These are phyloP conservation scores for Ustilago xerochloae DNA, from an alignment of 1,284 basidiomycete genomes.

Conservation along the genomic window DNA sequence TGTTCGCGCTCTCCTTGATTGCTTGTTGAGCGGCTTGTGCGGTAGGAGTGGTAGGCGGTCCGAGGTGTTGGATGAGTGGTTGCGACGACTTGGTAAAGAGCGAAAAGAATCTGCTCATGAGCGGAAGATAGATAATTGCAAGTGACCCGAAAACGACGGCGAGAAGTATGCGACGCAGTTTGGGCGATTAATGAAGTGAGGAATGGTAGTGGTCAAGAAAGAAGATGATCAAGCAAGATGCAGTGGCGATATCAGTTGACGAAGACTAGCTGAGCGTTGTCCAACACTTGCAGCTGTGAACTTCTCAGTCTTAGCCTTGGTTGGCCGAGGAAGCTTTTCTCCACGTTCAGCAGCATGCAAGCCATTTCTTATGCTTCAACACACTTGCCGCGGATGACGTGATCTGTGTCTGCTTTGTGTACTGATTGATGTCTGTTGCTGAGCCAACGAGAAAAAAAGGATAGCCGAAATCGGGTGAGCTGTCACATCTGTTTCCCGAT, in stretches of 20 bases:
- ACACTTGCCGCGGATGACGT: conserved; percentile 22
- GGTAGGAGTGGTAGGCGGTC: conserved; percentile 46
- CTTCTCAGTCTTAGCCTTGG: not conserved
- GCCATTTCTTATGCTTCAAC: not conserved
- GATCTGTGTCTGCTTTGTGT: conserved; percentile 1
- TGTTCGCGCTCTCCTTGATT: conserved; percentile 10
- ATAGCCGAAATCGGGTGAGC: conserved; percentile 17
- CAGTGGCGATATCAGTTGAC: conserved; percentile 10
- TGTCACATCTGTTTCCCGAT: not conserved
- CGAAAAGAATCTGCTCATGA: conserved; percentile 56
- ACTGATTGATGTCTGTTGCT: no score
- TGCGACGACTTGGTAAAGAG: conserved; percentile 47
- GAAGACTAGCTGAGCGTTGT: not conserved
- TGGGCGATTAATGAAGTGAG: conserved; percentile 2
- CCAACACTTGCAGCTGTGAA: not conserved
- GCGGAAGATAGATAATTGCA: conserved; percentile 20
- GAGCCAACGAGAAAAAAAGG: conserved; percentile 14
- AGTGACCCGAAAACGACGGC: conserved; percentile 12
- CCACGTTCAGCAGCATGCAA: not conserved
- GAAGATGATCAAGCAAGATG: not conserved
- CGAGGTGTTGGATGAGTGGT: conserved; percentile 49
- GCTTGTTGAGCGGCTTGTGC: conserved; percentile 49
- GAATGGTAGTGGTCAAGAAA: not conserved
- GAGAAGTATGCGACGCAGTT: conserved; percentile 28
- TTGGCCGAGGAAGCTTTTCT: no score